Base-by-base conservation (phyloP, 2,329 filamentous ascomycete genomes). In the Neocatenulostroma microsporum region DNA sequence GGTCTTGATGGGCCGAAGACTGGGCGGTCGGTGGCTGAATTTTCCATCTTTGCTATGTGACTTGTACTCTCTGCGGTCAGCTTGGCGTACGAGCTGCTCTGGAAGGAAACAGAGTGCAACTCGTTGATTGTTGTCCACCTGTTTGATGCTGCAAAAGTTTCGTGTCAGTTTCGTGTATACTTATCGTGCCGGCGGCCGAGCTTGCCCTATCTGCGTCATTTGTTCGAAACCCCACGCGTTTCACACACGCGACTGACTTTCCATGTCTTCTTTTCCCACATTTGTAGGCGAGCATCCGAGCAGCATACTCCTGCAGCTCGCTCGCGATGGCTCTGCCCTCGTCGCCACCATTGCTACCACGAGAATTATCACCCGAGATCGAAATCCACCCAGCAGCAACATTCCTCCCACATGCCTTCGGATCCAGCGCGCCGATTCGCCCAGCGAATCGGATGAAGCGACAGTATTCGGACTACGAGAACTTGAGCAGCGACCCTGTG, bases 401-500 rank as follows among this genome's bases (percentile, higher is more conserved):
- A 21, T 37, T 40, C 9, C 36, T 48, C 3, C 43, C 49, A n/a
- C 35, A 44, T 19, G 32, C 27, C 27, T 40, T 42, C 17, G 41
- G 37, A 15, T 27, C 45, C 12, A 40, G 32, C 21, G 24, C 39
- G 27, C 23, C 15, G 23, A 26, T 33, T 40, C 17, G 30, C 29
- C n/a, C 41, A 24, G 21, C 28, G 18, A 32, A 34, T 29, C 50
- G 55, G n/a, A n/a, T n/a, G n/a, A 61, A 60, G 39, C 50, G 57
- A 21, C 51, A 47, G 23, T 46, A 54, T 17, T 46, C 44, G 4
- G 56, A 56, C 23, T 51, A 51, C 30, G 57, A 46, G 21, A 51
- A 46, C 41, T 62, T 72, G 45, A 84, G 79, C 14, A 84, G 81
- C 53, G 81, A 85, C 50, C 79, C 80, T 3, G 72, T 84, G 18